A percentile compares a stretch with the other conserved stretches of the same genome.
Evolutionary conservation across 2,329 filamentous ascomycete genomes (phyloP).

Genomic region (Colletotrichum sp.): DNA sequence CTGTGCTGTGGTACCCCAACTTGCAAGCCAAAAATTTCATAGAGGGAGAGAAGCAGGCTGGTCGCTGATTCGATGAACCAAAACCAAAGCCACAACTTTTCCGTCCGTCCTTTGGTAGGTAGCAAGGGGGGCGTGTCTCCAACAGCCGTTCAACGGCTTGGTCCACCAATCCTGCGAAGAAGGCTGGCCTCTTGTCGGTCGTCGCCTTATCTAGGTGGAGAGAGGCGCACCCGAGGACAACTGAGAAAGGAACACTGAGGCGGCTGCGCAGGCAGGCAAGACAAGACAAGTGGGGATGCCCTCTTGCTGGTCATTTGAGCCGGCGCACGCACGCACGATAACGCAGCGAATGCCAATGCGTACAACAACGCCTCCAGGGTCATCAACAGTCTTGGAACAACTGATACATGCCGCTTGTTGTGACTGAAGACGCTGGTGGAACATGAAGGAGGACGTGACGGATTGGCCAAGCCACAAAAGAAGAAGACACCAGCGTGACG

Average conservation of each 20-base stretch:
- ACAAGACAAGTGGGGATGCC: conserved; percentile 6
- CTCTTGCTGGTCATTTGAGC: background rate
- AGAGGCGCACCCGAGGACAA: background rate
- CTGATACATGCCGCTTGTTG: conserved; percentile 1
- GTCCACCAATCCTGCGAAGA: conserved; percentile 12
- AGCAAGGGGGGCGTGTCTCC: conserved; percentile 4
- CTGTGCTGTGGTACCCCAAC: background rate
- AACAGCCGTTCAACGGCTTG: conserved; percentile 12
- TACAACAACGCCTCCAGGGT: background rate
- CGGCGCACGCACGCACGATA: background rate
- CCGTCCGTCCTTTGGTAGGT: background rate
- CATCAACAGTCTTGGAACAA: background rate
- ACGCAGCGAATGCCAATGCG: conserved; percentile 4
- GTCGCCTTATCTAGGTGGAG: conserved; percentile 21
- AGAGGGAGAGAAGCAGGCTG: background rate
- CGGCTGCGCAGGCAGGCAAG: conserved; percentile 8
- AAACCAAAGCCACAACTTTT: background rate
- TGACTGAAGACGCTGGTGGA: background rate
- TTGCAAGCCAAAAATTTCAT: background rate
- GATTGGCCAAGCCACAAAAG: background rate
- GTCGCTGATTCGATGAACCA: conserved; percentile 12
- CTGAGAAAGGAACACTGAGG: background rate
- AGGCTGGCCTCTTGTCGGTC: conserved; percentile 18
- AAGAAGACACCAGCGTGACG: background rate
- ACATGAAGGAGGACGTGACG: background rate